Evolutionary conservation across 495 filamentous ascomycete genomes (phyloP), one percentile per base, ranked within the genome.

Genomic region (Aspergillus olivimuriae): DNA sequence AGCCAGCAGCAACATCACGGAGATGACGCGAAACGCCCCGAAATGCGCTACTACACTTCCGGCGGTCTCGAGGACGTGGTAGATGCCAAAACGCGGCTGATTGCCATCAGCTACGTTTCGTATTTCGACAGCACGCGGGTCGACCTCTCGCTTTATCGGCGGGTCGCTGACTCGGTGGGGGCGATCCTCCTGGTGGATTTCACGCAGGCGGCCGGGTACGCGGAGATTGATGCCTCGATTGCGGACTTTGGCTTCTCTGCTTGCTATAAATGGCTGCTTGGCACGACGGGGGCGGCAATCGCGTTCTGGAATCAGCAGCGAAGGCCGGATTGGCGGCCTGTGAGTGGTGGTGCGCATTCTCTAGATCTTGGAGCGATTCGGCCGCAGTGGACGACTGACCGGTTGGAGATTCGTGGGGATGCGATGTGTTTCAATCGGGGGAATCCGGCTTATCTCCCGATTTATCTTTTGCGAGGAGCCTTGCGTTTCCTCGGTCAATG

Each of bases 31-130:
- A 14, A 22, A 21, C n/a, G 17, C 2, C 31, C 31, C 5, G 11
- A 8, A 1, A 16, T 33, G 4, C 5, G 5, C 8, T 33, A 33
- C 10, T 33, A 33, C 11, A 1, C 4, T 12, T 4, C n/a, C 0
- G 10, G 17, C 4, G 16, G 38, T 11, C 20, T 37, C 0, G 18
- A 30, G 10, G 20, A 18, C 0, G 22, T 4, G 24, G 34, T 45
- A n/a, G 22, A 45, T 15, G 2, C 14, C 43, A 17, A 8, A n/a
- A 46, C 43, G 10, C 22, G 34, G 1, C 2, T 46, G 0, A 46
- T 39, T 12, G 43, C 34, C 16, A 18, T 46, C 10, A 46, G 43
- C 34, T 46, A 46, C 14, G 43, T 46, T 6, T 46, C 43, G 21
- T 46, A 46, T 10, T 19, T 19, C 1, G 28, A 38, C 22, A 20